Base-by-base conservation (phyloP, 2,329 filamentous ascomycete species). In the Akanthomyces uredinophilus region DNA sequence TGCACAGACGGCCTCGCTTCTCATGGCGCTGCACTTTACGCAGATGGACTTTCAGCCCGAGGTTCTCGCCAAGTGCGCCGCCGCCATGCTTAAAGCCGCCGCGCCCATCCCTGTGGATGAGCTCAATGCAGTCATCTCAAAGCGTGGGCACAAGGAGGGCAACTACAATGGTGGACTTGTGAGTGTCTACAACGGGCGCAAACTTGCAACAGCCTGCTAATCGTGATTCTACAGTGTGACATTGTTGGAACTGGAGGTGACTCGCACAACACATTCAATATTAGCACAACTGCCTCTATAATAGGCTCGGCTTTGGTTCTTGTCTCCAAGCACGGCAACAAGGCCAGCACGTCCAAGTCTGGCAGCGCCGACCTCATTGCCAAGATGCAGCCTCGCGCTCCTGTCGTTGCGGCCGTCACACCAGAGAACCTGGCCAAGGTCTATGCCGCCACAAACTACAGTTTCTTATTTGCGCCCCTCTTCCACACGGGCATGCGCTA, bases 181-280 rank as follows among this genome's bases (percentile, higher is more conserved):
- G 80, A 78, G 88, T 76, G 5, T 2, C 20, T 20, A 35, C 32
- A 35, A 35, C 6, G 11, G 22, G 24, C 35, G 2, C 16, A 4
- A 20, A 10, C 27, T 5, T 13, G 24, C 14, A n/a, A 6, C 14
- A 18, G 32, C 63, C 65, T 66, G 43, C 67, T 64, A 39, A 39
- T 18, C n/a, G 35, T 20, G 4, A 7, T n/a, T 14, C 47, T 27
- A 18, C 64, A 86, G 80, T 87, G 93, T 73, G 95, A 99, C 75
- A 98, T 99, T 73, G 95, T 99, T 63, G 95, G 95, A 68, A 99
- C 95, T 8, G 95, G 95, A 67, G 95, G 95, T 71, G 95, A 99
- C 78, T 89, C 90, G 22, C 93, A 98, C 81, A 92, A 96, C 75
- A 99, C 95, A 39, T 99, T 96, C 86, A 99, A 99, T 75, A 94